Percentiles rank a stretch among this genome's conserved stretches.
Conservation (phyloP, 177 flowering plant species). For the Vitis hybrid region DNA sequence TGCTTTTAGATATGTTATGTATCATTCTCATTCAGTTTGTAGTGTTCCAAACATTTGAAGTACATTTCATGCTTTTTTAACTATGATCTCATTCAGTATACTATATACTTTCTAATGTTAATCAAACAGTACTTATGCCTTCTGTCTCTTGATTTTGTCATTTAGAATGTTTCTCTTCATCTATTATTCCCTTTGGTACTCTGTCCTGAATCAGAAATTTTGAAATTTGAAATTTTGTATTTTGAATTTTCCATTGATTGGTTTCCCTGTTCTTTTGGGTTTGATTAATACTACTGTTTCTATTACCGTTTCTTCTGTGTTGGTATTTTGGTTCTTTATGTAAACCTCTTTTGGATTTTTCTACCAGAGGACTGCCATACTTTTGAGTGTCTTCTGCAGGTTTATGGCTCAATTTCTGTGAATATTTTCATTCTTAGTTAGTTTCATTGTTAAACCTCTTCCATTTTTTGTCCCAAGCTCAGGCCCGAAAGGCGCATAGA, state of each 20-base stretch:
- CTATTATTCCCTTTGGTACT: not conserved
- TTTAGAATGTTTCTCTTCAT: not conserved
- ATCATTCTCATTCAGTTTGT: too few relatives aligned
- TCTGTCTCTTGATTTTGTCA: not conserved
- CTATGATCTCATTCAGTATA: not conserved
- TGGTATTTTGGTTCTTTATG: too few relatives aligned
- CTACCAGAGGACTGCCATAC: too few relatives aligned
- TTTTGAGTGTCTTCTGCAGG: too few relatives aligned
- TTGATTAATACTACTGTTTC: too few relatives aligned
- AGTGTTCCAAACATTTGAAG: not conserved
- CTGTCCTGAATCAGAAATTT: conserved; percentile 4
- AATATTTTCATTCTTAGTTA: not conserved
- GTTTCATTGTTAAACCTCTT: not conserved
- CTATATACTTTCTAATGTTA: conserved; percentile 1
- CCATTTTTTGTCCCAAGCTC: not conserved
- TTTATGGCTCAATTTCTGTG: not conserved
- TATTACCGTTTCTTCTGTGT: too few relatives aligned
- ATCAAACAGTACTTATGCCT: conserved; percentile 23
- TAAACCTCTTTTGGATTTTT: too few relatives aligned
- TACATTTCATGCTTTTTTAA: conserved; percentile 8
- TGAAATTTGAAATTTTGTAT: conserved; percentile 10
- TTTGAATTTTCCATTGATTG: not conserved
- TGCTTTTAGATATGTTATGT: not conserved
- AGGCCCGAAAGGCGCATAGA: conserved; percentile 67
- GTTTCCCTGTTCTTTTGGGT: not conserved